Base-by-base conservation (phyloP, 106 monocot genomes). In the Triglochin maritima region DNA sequence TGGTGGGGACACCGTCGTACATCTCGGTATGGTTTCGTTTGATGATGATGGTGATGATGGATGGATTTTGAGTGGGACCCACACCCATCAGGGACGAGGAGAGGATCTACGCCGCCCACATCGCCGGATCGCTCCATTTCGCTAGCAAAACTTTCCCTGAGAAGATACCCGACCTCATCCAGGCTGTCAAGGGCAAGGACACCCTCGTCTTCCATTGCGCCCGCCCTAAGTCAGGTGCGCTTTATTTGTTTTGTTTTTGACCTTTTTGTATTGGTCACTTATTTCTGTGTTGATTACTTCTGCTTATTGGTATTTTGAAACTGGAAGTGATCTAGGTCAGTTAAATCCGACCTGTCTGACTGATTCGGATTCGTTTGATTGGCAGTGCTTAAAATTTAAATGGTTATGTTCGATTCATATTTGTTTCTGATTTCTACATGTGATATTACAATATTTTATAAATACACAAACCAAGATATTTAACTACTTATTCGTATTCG, bases 201-300 rank as follows among this genome's bases (percentile, higher is more conserved):
- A 89, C 83, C 71, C 76, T 90, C 50, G 90, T 95, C 54, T 95
- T 95, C 81, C 95, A 95, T 70, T 95, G 95, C 77, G 95, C 95
- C 52, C 77, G 95, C 95, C 52, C 90, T 95, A 60, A 95, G 90
- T 77, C 56, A 95, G 95, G 95, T 94, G 14, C 2, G 29, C 29
- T 29, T 29, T 29, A 29, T 29, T 29, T 64, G 9, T 4, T 29
- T 29, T 64, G 9, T 4, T 7, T 43, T 12, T 41, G 4, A 50
- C 60, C 50, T 14, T 49, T 54, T 44, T 55, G 56, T 71, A 14
- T 17, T 59, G 2, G 5, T 14, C 59, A 5, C 49, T 66, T 10
- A 44, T 56, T 51, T 47, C 45, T 8, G 62, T 14, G 44, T 55
- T 29, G 29, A 0, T 29, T 29, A 29, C 29, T 29, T 16, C 2